These are phyloP conservation scores for Luffa acutangula DNA, from an alignment of 306 rosid species.

Conservation along the genomic window DNA sequence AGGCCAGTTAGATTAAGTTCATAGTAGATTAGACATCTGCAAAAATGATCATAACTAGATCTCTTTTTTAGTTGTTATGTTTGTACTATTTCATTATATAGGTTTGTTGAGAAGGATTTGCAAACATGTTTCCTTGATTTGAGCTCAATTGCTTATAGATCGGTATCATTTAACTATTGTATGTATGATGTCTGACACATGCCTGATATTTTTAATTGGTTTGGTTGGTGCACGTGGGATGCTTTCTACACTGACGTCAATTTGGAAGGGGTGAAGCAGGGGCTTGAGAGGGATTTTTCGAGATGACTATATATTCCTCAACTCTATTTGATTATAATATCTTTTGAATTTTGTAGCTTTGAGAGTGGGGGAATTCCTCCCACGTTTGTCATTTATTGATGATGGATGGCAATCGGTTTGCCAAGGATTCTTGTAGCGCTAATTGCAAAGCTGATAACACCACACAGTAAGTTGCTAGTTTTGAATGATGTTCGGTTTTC, in stretches of 20 bases:
- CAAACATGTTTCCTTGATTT: conserved; percentile 1
- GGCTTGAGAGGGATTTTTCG: conserved; percentile 48
- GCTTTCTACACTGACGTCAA: conserved; percentile 80
- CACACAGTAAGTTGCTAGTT: conserved; percentile 45
- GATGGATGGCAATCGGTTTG: conserved; percentile 89
- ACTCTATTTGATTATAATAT: background rate
- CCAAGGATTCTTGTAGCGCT: conserved; percentile 35
- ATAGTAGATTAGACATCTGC: background rate
- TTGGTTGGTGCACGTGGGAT: conserved; percentile 99
- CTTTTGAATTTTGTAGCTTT: conserved; percentile 33
- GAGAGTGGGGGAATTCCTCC: conserved; percentile 71
- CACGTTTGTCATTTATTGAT: conserved; percentile 70
- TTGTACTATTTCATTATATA: conserved; percentile 14
- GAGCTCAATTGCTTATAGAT: background rate
- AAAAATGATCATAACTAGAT: background rate
- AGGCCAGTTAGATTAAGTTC: background rate
- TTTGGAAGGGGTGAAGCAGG: conserved; percentile 72
- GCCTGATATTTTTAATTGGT: conserved; percentile 93
- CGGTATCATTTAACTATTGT: background rate
- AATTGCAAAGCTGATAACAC: conserved; percentile 39
- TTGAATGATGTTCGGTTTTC: background rate
- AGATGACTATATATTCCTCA: background rate
- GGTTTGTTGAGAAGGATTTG: conserved; percentile 71
- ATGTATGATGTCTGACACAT: conserved; percentile 32
- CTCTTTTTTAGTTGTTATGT: background rate